Conservation (phyloP, 2,329 filamentous ascomycete genomes). For the Aschersonia sp. region DNA sequence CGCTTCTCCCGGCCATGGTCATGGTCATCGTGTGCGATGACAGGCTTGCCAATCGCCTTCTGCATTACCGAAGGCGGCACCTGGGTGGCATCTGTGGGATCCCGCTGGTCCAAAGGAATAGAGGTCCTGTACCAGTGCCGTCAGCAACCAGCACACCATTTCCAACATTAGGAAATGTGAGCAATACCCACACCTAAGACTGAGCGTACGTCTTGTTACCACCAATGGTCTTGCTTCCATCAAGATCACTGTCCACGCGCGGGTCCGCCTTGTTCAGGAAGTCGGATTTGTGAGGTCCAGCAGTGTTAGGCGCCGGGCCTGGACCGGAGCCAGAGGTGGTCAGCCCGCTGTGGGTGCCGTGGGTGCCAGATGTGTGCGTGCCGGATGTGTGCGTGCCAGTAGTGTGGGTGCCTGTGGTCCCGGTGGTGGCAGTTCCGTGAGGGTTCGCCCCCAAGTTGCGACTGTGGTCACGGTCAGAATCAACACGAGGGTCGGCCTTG, state of each 20-base stretch:
- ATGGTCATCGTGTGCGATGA: slow-evolving; percentile 28
- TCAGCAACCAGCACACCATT: background rate
- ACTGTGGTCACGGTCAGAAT: slow-evolving; percentile 33
- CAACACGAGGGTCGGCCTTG: slow-evolving; percentile 36
- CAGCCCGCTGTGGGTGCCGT: slow-evolving; percentile 2
- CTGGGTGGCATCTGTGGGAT: slow-evolving; percentile 41
- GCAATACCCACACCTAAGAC: slow-evolving; percentile 17
- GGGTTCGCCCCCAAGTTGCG: slow-evolving; percentile 12
- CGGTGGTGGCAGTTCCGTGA: slow-evolving; percentile 10
- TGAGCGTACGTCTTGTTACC: slow-evolving; percentile 32
- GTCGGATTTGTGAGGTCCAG: slow-evolving; percentile 33
- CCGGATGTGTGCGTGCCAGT: slow-evolving; percentile 1
- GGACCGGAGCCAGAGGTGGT: slow-evolving; percentile 7
- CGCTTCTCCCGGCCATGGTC: slow-evolving; percentile 28
- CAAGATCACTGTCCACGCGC: slow-evolving; percentile 38
- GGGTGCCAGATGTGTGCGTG: slow-evolving; percentile 12
- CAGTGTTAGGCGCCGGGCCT: slow-evolving; percentile 19
- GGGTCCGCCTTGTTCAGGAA: slow-evolving; percentile 40
- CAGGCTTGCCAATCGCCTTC: slow-evolving; percentile 29
- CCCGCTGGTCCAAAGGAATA: slow-evolving; percentile 13
- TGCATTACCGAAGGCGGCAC: slow-evolving; percentile 40
- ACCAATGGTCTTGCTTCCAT: slow-evolving; percentile 38
- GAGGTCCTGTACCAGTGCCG: background rate
- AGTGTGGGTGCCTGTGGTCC: background rate
- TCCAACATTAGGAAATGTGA: background rate